A percentile compares a stretch with the other conserved stretches of the same genome.
Conservation (phyloP, 108 stramenopile species). For the Bacterosira constricta region DNA sequence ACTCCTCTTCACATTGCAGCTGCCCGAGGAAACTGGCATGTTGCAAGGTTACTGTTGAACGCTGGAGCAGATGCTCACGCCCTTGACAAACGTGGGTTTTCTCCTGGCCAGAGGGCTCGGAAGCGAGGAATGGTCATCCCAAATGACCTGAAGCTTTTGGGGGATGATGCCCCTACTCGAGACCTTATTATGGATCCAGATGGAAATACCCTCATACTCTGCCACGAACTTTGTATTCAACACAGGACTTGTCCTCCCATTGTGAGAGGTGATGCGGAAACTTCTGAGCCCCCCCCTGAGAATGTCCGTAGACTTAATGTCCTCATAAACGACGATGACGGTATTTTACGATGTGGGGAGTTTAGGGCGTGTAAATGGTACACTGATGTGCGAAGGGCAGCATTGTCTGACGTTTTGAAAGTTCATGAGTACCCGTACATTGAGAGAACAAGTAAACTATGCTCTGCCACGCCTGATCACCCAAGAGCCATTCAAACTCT, state of each 20-base stretch:
- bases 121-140: constrained; percentile 87
- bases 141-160: constrained; percentile 64
- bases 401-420: constrained; percentile 84
- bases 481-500: constrained; percentile 81
- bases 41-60: constrained; percentile 67
- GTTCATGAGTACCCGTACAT: constrained; percentile 91
- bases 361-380: constrained; percentile 75
- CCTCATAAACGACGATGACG: constrained; percentile 75
- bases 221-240: constrained; percentile 80
- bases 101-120: constrained; percentile 76
- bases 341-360: constrained; percentile 78
- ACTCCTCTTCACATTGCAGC: constrained; percentile 86
- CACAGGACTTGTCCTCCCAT: constrained; percentile 89
- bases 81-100: constrained; percentile 76
- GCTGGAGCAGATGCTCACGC: constrained; percentile 64
- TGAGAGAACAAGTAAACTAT: constrained; percentile 78
- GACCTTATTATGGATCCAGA: constrained; percentile 89
- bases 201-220: constrained; percentile 67
- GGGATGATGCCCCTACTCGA: constrained; percentile 64
- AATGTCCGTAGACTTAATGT: constrained; percentile 86
- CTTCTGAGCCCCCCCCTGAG: constrained; percentile 81
- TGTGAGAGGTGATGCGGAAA: constrained; percentile 58
- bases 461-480: constrained; percentile 82
- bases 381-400: constrained; percentile 72
- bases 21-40: constrained; percentile 81